These are phyloP conservation scores for Ogataea salicorniae DNA, from an alignment of 805 yeast genomes.

Conservation along the genomic window DNA sequence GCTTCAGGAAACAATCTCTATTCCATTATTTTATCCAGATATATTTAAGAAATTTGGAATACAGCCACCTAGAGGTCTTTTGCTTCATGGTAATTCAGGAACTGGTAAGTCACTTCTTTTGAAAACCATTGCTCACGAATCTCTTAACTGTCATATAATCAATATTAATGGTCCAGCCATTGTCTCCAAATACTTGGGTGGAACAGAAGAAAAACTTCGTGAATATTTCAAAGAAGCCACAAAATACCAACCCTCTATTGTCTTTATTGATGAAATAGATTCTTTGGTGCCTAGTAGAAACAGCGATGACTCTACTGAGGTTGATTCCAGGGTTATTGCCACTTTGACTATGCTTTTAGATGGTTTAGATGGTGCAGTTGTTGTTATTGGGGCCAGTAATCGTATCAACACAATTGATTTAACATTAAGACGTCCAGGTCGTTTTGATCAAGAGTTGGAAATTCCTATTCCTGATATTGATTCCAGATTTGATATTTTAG, in stretches of 20 bases:
- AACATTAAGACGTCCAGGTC: constrained; percentile 84
- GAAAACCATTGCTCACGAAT: constrained; percentile 72
- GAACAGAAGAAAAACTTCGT: constrained; percentile 82
- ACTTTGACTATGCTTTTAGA: constrained; percentile 81
- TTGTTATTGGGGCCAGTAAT: constrained; percentile 89
- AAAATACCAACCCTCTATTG: constrained; percentile 78
- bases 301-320: constrained; percentile 83
- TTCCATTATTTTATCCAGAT: constrained; percentile 76
- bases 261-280: constrained; percentile 91
- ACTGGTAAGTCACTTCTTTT: constrained; percentile 92
- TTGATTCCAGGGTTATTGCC: constrained; percentile 86
- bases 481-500: constrained; percentile 69
- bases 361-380: constrained; percentile 58
- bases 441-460: constrained; percentile 91
- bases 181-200: constrained; percentile 90
- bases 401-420: constrained; percentile 88
- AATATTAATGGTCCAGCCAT: constrained; percentile 88
- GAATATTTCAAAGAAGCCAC: constrained; percentile 80
- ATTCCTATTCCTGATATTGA: constrained; percentile 89
- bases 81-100: constrained; percentile 97
- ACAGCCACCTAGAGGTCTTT: constrained; percentile 86
- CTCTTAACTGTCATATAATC: constrained; percentile 70
- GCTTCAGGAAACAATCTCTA: constrained; percentile 62
- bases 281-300: constrained; percentile 82
- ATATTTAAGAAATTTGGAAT: constrained; percentile 82